Evolutionary conservation across 2,329 filamentous ascomycete species (phyloP), one percentile per base, ranked within the genome.

Genomic region (Fusarium coicis): DNA sequence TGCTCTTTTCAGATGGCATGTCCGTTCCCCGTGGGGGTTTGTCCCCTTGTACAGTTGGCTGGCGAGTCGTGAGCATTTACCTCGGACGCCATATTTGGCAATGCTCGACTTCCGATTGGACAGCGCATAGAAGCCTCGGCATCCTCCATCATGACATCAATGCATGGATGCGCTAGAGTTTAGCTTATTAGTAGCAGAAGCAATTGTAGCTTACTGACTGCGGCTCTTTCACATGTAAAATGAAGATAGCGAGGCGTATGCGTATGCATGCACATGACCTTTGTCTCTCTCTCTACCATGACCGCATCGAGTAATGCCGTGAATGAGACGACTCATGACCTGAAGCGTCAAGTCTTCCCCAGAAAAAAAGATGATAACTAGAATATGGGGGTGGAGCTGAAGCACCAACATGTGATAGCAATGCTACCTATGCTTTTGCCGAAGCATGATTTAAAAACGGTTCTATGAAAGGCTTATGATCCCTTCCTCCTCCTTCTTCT

Each of bases 61-160:
- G 32, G 42, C 53, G 59, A 61, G 63, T 70, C 59, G 63, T 55
- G 63, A 57, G 63, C 39, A 68, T 52, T 64, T 58, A 64, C 68
- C 63, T 70, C 70, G 70, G 73, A 66, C 66, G 23, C 54, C 21
- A 23, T 50, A 61, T 58, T 77, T 77, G 67, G 70, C 75, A 77
- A 77, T 77, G 52, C 59, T 77, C 26, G 39, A 23, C 32, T 47
- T 75, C 49, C 63, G 72, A 77, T 77, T 77, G 75, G 75, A 37
- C 50, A 23, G 46, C 39, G 15, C 34, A 23, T 7, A 43, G 37
- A 66, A 69, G 50, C 72, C 75, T 77, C 75, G 75, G 75, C 75
- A 76, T 70, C 74, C 46, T 43, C 72, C 75, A 77, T 66, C 70
- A 77, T 77, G 75, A 77, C 75, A 76, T 77, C 72, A 76, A 72